Conservation (phyloP, 1,139 yeast species). For the Blastobotrys aristatus region DNA sequence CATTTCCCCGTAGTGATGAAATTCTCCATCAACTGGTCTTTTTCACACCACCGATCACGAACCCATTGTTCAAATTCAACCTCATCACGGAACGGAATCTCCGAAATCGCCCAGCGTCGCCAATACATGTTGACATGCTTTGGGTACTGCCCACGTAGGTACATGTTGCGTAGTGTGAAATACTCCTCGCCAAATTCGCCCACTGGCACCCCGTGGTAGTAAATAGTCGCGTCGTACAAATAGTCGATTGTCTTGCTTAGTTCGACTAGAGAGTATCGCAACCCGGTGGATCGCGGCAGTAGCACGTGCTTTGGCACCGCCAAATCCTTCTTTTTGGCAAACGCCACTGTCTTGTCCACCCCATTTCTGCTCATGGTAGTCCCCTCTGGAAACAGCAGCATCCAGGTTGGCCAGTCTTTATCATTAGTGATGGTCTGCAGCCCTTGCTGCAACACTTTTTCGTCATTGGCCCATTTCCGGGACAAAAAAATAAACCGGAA, state of each 20-base stretch:
- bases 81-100: constrained; percentile 58
- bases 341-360: constrained; percentile 50
- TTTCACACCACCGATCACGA: constrained; percentile 66
- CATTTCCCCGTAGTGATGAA: constrained; percentile 51
- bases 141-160: constrained; percentile 69
- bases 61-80: constrained; percentile 74
- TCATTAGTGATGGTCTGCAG: constrained; percentile 47
- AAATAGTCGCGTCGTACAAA: constrained; percentile 80
- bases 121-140: constrained; percentile 57
- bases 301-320: constrained; percentile 54
- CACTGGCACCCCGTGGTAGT: constrained; percentile 61
- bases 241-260: constrained; percentile 57
- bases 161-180: constrained; percentile 61
- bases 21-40: constrained; percentile 61
- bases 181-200: constrained; percentile 73
- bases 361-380: constrained; percentile 76
- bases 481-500: constrained; percentile 75
- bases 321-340: constrained; percentile 47
- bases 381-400: constrained; percentile 90
- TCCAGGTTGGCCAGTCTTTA: constrained; percentile 38
- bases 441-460: constrained; percentile 50
- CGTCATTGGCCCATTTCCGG: constrained; percentile 81
- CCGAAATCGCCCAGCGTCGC: constrained; percentile 50
- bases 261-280: constrained; percentile 58
- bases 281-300: constrained; percentile 78